A percentile compares a stretch with the other conserved stretches of the same genome.
Evolutionary conservation across 2,329 filamentous ascomycete species (phyloP).

Genomic region (Neofusicoccum parvum): DNA sequence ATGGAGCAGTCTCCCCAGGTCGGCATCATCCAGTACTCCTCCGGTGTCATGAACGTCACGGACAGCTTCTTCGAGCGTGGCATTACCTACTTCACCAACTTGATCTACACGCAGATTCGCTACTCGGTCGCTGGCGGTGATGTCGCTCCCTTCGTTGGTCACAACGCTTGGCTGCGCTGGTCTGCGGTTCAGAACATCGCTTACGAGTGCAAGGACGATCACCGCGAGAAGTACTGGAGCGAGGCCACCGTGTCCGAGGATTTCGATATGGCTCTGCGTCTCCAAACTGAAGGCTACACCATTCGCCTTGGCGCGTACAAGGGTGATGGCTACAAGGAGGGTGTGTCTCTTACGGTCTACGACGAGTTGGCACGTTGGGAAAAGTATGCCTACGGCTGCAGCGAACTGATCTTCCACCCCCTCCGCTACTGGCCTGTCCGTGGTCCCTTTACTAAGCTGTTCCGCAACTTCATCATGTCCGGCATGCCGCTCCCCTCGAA

Average conservation of each 20-base stretch:
- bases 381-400: slow-evolving; percentile 84
- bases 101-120: slow-evolving; percentile 75
- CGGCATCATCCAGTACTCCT: slow-evolving; percentile 70
- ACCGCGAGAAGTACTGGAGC: slow-evolving; percentile 77
- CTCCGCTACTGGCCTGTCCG: slow-evolving; percentile 71
- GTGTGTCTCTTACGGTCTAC: slow-evolving; percentile 81
- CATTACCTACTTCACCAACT: slow-evolving; percentile 55
- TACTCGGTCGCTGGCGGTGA: slow-evolving; percentile 78
- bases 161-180: slow-evolving; percentile 77
- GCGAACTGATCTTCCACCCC: slow-evolving; percentile 79
- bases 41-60: slow-evolving; percentile 63
- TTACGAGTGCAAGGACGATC: slow-evolving; percentile 68
- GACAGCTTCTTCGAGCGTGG: slow-evolving; percentile 61
- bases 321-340: slow-evolving; percentile 78
- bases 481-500: slow-evolving; percentile 76
- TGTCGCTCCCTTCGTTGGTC: slow-evolving; percentile 78
- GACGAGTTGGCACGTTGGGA: slow-evolving; percentile 85
- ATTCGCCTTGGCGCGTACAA: slow-evolving; percentile 74
- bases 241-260: slow-evolving; percentile 80
- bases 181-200: slow-evolving; percentile 73
- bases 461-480: slow-evolving; percentile 72
- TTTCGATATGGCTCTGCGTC: slow-evolving; percentile 78
- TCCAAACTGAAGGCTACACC: slow-evolving; percentile 72
- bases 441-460: slow-evolving; percentile 78
- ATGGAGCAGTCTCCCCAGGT: slow-evolving; percentile 72